Evolutionary conservation across 352 stramenopile genomes (phyloP), one percentile per base, ranked within the genome.

Genomic region (Phytophthora fragariaefolia): DNA sequence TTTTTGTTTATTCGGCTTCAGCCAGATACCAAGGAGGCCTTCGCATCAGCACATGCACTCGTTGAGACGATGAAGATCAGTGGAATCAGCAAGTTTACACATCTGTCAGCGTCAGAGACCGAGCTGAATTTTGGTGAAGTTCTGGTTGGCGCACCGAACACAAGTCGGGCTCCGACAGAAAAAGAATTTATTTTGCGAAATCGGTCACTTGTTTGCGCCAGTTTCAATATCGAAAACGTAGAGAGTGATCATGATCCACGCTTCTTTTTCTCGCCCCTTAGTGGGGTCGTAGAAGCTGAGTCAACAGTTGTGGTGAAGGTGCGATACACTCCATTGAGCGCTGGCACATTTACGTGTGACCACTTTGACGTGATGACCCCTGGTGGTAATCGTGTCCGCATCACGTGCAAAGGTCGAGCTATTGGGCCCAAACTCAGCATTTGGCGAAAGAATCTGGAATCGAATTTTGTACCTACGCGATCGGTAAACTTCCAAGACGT

Each of bases 401-500:
- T 98, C 4, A 89, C 77, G 6, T 96, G 80, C 77, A 87, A 87
- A 62, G 82, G 81, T 18, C 69, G 79, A 45, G 90, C 80, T 1
- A 74, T 83, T n/a, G 88, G 84, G 0, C 87, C 84, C 1, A 56
- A 46, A 0, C 58, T 96, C 36, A 94, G 79, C 20, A 54, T 97
- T 20, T 96, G 85, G 85, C 92, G 92, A 47, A 96, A 96, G 68
- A 92, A 89, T 56, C 58, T 76, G 17, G 83, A 84, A 51, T 76
- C 84, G 10, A 94, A 92, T 51, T 86, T 92, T 13, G 80, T 93
- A 9, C 48, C 40, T 9, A 92, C 87, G 20, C 73, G 74, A 20
- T 97, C 88, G 0, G 58, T 98, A 26, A 97, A 97, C 58, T 98
- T 98, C 69, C 77, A 93, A 1, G 91, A 98, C 56, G 80, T 98